Conservation (phyloP, 768 basidiomycete species). For the Boletus tylopilopsis region DNA sequence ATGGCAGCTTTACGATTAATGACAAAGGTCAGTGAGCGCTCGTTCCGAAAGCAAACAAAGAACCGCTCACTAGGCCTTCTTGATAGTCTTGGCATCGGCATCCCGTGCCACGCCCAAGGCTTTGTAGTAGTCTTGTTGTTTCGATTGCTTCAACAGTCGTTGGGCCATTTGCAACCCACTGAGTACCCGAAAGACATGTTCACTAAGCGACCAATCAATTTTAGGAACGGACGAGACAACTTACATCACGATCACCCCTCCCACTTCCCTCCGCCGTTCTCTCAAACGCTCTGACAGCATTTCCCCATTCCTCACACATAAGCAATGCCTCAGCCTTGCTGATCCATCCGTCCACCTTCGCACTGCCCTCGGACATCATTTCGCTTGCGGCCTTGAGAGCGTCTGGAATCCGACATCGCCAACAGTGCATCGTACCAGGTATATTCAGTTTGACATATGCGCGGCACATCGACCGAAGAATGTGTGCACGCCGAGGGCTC, state of each 20-base stretch:
- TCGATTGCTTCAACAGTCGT: conserved; percentile 81
- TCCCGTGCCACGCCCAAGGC: conserved; percentile 84
- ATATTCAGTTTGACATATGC: conserved; percentile 64
- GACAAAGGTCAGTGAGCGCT: background rate
- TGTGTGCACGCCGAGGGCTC: conserved; percentile 56
- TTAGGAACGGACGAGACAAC: too few relatives aligned
- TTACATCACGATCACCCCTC: conserved; percentile 67
- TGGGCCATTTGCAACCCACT: conserved; percentile 78
- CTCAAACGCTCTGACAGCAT: conserved; percentile 75
- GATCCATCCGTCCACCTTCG: conserved; percentile 74
- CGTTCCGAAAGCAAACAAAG: background rate
- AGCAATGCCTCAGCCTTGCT: conserved; percentile 70
- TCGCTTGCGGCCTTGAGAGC: conserved; percentile 26
- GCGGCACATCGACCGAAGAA: conserved; percentile 69
- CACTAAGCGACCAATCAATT: too few relatives aligned
- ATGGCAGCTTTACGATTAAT: conserved; percentile 75
- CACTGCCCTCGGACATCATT: conserved; percentile 45
- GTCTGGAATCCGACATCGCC: conserved; percentile 44
- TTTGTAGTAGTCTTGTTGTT: conserved; percentile 96
- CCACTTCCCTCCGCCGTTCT: conserved; percentile 84
- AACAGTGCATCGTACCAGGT: conserved; percentile 73
- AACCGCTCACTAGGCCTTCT: conserved; percentile 73
- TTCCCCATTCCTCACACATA: conserved; percentile 80
- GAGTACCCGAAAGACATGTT: conserved; percentile 49
- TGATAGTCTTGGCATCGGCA: conserved; percentile 87